Conservation (phyloP, 495 filamentous ascomycete species). For the Neurospora tetraspora region DNA sequence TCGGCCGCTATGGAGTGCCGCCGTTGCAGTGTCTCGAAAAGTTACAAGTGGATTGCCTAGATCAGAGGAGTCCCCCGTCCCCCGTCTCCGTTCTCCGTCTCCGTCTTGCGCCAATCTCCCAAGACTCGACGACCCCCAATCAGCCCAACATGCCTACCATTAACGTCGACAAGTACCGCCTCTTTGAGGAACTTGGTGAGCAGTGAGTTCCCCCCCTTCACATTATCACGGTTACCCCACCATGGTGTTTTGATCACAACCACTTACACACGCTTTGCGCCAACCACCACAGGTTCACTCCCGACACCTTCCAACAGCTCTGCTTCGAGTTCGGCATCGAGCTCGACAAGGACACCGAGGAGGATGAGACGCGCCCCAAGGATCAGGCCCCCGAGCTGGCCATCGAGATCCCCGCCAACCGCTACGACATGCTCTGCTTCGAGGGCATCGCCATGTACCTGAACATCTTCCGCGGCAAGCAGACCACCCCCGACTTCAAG, state of each 20-base stretch:
- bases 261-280: background rate
- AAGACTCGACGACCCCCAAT: background rate
- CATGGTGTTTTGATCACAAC: constrained; percentile 7
- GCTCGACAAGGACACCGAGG: constrained; percentile 88
- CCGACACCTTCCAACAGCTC: constrained; percentile 88
- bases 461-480: constrained; percentile 80
- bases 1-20: background rate
- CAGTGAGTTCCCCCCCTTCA: constrained; percentile 45
- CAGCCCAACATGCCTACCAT: constrained; percentile 70
- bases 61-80: background rate
- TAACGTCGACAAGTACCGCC: constrained; percentile 83
- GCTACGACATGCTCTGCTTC: constrained; percentile 98
- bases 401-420: constrained; percentile 97
- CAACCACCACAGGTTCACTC: constrained; percentile 56
- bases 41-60: constrained; percentile 4
- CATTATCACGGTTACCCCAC: constrained; percentile 10
- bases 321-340: constrained; percentile 99
- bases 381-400: constrained; percentile 89
- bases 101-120: background rate
- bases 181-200: constrained; percentile 84
- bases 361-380: constrained; percentile 50
- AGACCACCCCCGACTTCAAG: constrained; percentile 65
- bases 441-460: constrained; percentile 94
- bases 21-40: constrained; percentile 10
- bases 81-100: background rate